Base-by-base conservation (phyloP, 768 basidiomycete species). In the Tylopilus intermedius region DNA sequence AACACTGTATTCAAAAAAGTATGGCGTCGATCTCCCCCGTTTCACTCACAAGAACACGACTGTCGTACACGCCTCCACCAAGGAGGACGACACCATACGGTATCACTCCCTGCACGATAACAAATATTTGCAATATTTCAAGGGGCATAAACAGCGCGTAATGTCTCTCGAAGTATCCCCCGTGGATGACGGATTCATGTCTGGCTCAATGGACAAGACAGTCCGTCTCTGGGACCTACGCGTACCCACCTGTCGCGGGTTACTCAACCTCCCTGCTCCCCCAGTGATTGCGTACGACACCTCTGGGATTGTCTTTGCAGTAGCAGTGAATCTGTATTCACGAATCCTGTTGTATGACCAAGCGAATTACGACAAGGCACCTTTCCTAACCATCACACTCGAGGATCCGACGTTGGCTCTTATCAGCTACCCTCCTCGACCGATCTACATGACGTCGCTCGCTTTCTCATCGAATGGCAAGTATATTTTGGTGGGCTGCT, bases 81-180 rank as follows among this genome's bases (percentile, higher is more conserved):
- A 95, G 67, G 90, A 89, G 68, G 90, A 97, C 68, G 91, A 97
- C 66, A 93, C 89, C 0, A 81, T 98, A 59, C 83, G 96, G 42
- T 97, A 97, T 69, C 91, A 95, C 62, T 94, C 91, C 1, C 68
- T 95, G 46, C 93, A 97, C 69, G 93, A 95, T 78, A 97, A 96
- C 78, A 92, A 88, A 67, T 99, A 94, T 68, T 73, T 98, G 30
- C 83, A 88, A 58, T 99, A 99, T 73, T 98, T 96, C 77, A 87
- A 83, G 62, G 96, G 96, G 0, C 96, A 99, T 74, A 93, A 84
- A 59, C 88, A 79, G 33, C 80, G 85, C 52, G 96, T 99, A 3
- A 79, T 89, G 32, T 95, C 94, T 0, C 74, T 99, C 10, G 88
- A 94, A 66, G 83, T 98, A 51, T 92, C 90, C 0, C 96, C 96